Evolutionary conservation across 108 stramenopile species (phyloP).

Genomic region (Nitzschia sp.): DNA sequence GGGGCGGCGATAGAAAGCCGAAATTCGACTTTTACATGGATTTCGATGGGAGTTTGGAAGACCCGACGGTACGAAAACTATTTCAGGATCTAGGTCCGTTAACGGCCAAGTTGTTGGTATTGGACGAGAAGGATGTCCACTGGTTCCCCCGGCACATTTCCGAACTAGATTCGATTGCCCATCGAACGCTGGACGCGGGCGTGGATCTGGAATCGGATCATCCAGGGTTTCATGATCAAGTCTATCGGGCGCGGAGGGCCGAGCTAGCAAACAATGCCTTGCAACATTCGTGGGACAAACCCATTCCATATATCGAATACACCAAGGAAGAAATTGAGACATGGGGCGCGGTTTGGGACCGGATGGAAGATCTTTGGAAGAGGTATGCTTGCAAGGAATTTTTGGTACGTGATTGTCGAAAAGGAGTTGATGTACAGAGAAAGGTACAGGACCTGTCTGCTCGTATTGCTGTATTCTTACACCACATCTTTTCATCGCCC

Average conservation of each 20-base stretch:
- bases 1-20: slow-evolving; percentile 1
- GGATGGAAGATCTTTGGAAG: slow-evolving; percentile 77
- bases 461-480: not conserved
- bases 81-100: slow-evolving; percentile 47
- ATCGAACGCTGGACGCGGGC: slow-evolving; percentile 87
- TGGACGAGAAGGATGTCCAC: slow-evolving; percentile 86
- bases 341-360: slow-evolving; percentile 91
- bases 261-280: slow-evolving; percentile 68
- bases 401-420: slow-evolving; percentile 48
- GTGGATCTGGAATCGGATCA: slow-evolving; percentile 82
- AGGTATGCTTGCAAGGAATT: slow-evolving; percentile 94
- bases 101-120: slow-evolving; percentile 69
- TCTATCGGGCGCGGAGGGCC: slow-evolving; percentile 80
- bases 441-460: not conserved
- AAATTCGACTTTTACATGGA: slow-evolving; percentile 87
- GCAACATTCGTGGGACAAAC: slow-evolving; percentile 65
- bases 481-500: not conserved
- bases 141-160: slow-evolving; percentile 95
- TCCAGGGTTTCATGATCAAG: slow-evolving; percentile 88
- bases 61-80: slow-evolving; percentile 58
- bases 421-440: too few species aligned
- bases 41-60: slow-evolving; percentile 58
- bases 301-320: slow-evolving; percentile 88
- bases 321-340: slow-evolving; percentile 85
- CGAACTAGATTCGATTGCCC: slow-evolving; percentile 89